phyloP scores from a whole-genome alignment of 257 asterid genomes.

The Nicotiana paniculata region DNA sequence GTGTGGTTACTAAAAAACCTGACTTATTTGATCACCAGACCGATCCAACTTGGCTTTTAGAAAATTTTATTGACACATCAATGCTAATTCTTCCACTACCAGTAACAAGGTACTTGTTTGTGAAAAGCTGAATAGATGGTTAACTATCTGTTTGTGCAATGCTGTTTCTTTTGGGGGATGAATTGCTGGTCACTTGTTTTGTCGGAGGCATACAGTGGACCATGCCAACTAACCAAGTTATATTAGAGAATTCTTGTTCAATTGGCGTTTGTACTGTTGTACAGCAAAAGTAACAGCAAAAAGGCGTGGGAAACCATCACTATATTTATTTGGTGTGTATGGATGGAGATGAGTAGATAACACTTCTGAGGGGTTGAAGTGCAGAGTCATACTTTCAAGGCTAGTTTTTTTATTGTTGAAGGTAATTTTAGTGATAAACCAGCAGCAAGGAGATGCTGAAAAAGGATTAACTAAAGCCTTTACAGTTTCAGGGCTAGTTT shows the following conservation, averaged over 20 bases:
- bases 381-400: not conserved
- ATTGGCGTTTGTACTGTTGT: not conserved
- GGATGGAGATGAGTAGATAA: not conserved
- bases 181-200: not conserved
- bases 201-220: not conserved
- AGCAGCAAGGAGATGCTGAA: too few species aligned
- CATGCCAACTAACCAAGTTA: not conserved
- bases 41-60: not conserved
- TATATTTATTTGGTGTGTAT: not conserved
- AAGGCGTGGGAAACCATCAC: not conserved
- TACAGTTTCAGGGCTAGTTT: not conserved
- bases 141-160: not conserved
- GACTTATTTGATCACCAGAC: not conserved
- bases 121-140: not conserved
- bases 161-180: not conserved
- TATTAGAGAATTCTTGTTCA: not conserved
- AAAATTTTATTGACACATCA: not conserved
- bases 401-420: not conserved
- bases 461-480: too few species aligned
- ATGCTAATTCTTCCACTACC: not conserved
- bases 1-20: not conserved
- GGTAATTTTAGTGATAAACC: too few species aligned
- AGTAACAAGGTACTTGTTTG: not conserved
- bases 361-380: not conserved
- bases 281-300: not conserved